These are phyloP conservation scores for Xylaria digitata DNA, from an alignment of 2,329 filamentous ascomycete genomes.

Conservation along the genomic window DNA sequence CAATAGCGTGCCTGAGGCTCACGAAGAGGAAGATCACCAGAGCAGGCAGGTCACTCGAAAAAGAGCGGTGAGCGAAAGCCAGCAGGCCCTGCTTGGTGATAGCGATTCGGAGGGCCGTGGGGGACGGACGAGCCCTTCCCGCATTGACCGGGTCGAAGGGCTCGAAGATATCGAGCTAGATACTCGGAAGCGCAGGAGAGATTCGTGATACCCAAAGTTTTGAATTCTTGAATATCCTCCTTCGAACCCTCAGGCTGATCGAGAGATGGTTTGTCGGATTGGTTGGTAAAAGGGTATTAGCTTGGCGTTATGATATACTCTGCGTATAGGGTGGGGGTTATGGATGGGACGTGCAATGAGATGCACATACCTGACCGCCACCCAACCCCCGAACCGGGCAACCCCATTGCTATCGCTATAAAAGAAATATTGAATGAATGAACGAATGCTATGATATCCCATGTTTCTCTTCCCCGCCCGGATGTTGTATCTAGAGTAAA, in stretches of 20 bases:
- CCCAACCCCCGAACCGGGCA: no score
- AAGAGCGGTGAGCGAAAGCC: conserved; percentile 24
- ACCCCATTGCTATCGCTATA: no score
- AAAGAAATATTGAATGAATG: no score
- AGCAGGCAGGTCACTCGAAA: conserved; percentile 10
- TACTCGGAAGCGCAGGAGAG: conserved; percentile 33
- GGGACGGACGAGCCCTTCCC: conserved; percentile 18
- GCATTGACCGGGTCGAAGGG: conserved; percentile 40
- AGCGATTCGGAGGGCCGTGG: conserved; percentile 15
- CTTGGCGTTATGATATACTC: conserved; percentile 13
- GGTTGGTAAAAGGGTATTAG: not conserved
- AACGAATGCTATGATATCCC: no score
- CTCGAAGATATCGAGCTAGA: conserved; percentile 44
- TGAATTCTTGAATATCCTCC: not conserved
- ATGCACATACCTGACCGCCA: not conserved
- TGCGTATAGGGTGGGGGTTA: not conserved
- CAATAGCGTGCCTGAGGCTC: conserved; percentile 47
- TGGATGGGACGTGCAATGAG: conserved; percentile 19
- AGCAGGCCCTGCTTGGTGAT: conserved; percentile 26
- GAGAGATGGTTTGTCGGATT: not conserved
- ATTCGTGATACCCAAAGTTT: conserved; percentile 36
- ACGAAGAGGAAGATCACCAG: conserved; percentile 44
- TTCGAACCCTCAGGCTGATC: not conserved
- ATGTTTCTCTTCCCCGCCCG: no score
- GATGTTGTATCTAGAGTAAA: no score